phyloP scores from a whole-genome alignment of 1,139 yeast species.

The Zygoascus hellenicus region DNA sequence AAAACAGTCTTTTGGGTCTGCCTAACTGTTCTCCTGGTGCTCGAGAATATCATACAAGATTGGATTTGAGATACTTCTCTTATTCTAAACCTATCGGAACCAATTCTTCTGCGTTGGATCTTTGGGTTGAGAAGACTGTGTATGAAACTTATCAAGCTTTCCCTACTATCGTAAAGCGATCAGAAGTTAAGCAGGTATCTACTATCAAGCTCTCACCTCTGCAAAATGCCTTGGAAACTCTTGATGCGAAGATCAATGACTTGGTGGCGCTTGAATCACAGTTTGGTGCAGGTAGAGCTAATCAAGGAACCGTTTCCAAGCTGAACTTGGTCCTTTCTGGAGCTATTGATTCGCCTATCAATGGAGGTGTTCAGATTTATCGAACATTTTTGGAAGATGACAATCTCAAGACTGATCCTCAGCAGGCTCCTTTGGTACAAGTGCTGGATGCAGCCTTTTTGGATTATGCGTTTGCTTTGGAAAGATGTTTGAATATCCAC shows the following conservation, averaged over 20 bases:
- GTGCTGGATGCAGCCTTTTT: slow-evolving; percentile 58
- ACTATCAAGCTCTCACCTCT: slow-evolving; percentile 72
- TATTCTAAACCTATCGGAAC: slow-evolving; percentile 71
- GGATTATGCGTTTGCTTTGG: slow-evolving; percentile 61
- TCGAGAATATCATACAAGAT: slow-evolving; percentile 33
- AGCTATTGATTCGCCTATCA: slow-evolving; percentile 87
- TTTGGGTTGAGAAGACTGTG: slow-evolving; percentile 86
- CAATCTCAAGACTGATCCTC: slow-evolving; percentile 36
- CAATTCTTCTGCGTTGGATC: slow-evolving; percentile 61
- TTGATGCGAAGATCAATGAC: slow-evolving; percentile 65
- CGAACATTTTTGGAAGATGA: slow-evolving; percentile 56
- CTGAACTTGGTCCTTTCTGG: slow-evolving; percentile 77
- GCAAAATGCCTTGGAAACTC: slow-evolving; percentile 70
- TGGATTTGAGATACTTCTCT: slow-evolving; percentile 66
- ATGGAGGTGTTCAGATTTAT: slow-evolving; percentile 87
- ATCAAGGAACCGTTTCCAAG: slow-evolving; percentile 44
- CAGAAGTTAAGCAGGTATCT: slow-evolving; percentile 55
- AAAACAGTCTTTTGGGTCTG: slow-evolving; percentile 9
- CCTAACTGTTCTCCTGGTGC: slow-evolving; percentile 27
- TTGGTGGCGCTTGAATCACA: slow-evolving; percentile 61
- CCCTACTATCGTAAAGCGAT: slow-evolving; percentile 85
- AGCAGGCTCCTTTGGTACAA: slow-evolving; percentile 38
- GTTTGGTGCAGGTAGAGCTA: slow-evolving; percentile 49
- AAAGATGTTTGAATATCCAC: slow-evolving; percentile 64
- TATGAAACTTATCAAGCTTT: slow-evolving; percentile 70